phyloP scores from a whole-genome alignment of 2,329 filamentous ascomycete genomes.

The Pseudogymnoascus sp. region DNA sequence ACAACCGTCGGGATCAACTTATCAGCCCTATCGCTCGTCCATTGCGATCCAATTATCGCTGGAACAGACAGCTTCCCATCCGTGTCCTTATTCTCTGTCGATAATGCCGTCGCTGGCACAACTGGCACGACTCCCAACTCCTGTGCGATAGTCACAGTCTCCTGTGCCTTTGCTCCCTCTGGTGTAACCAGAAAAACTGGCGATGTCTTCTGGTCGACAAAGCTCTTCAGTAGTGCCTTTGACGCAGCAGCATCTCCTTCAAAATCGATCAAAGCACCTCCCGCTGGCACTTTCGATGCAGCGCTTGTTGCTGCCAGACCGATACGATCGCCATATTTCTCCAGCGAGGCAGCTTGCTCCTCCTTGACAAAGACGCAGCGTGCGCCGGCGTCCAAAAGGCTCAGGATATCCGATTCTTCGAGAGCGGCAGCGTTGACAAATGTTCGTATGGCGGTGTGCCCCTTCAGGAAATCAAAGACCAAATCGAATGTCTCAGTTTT shows the following conservation, averaged over 20 bases:
- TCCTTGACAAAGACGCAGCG: conserved; percentile 74
- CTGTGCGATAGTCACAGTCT: conserved; percentile 18
- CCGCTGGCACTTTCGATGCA: conserved; percentile 20
- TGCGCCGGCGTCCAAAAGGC: conserved; percentile 77
- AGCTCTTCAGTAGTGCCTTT: conserved; percentile 17
- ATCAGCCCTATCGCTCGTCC: conserved; percentile 74
- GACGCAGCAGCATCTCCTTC: conserved; percentile 36
- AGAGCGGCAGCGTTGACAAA: conserved; percentile 72
- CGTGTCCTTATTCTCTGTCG: conserved; percentile 53
- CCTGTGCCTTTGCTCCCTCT: conserved; percentile 13
- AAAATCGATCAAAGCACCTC: conserved; percentile 25
- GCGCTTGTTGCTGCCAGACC: conserved; percentile 33
- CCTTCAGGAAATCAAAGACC: conserved; percentile 36
- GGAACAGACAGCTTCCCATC: conserved; percentile 54
- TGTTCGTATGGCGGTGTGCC: conserved; percentile 47
- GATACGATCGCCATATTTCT: conserved; percentile 48
- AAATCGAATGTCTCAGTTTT: conserved; percentile 25
- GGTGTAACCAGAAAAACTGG: conserved; percentile 24
- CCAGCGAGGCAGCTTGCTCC: conserved; percentile 53
- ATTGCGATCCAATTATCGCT: conserved; percentile 63
- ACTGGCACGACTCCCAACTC: conserved; percentile 54
- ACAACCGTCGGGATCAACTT: conserved; percentile 84
- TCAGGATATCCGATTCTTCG: conserved; percentile 59
- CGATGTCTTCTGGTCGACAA: conserved; percentile 20
- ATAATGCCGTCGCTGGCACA: conserved; percentile 61